Base-by-base conservation (phyloP, 2,329 filamentous ascomycete genomes). In the Elsinoe ampelina region DNA sequence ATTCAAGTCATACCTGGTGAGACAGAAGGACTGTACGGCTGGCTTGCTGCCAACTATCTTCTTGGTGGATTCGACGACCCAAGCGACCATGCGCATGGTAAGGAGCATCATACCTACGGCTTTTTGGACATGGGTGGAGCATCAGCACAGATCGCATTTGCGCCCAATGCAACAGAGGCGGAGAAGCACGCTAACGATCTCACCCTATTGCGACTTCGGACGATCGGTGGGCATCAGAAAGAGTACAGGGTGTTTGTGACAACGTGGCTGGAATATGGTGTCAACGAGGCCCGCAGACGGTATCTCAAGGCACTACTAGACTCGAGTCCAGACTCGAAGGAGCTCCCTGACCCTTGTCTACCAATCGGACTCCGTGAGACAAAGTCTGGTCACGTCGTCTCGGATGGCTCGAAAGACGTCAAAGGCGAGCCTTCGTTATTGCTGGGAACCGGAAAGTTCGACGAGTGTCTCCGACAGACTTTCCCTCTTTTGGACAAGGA, bases 71-170 rank as follows among this genome's bases (percentile, higher is more conserved):
- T 98, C 65, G 87, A 97, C 68, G 76, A 80, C 15, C 85, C 89
- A 0, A 75, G 84, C 52, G 73, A 82, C 12, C 88, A 95, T 65
- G 75, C 82, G 55, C 89, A 95, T 69, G 90, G 89, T 54, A 90
- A 95, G 62, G 82, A 81, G 22, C 93, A 97, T 68, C 87, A 91
- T 66, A 98, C 93, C 0, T 98, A 97, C 70, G 93, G 93, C 0
- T 98, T 98, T 66, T 75, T 98, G 59, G 93, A 98, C 68, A 98
- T 98, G 95, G 93, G 93, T 51, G 93, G 93, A 54, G 93, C 93
- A 22, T 97, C 92, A 0, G 92, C 93, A 13, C 93, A 98, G 72
- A 97, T 98, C 66, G 93, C 95, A 0, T 98, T 98, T 70, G 92
- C 91, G 1, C 93, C 93, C 1, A 98, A 98, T 71, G 74, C 80